Conservation (phyloP, 306 rosid species). For the Urtica urens region DNA sequence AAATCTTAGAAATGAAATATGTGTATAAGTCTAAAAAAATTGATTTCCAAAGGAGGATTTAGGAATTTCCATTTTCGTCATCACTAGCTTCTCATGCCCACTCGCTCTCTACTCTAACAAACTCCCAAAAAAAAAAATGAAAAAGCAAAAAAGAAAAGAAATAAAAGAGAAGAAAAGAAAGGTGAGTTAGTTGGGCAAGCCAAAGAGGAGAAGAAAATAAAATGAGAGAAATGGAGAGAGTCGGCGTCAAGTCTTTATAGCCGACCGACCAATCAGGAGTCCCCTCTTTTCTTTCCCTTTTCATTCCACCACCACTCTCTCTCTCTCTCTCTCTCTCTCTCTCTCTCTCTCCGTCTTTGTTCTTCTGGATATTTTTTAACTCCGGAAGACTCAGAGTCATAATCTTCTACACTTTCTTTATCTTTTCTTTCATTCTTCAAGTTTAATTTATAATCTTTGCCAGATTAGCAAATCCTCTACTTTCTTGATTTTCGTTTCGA, state of each 20-base stretch:
- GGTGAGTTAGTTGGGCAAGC: background rate
- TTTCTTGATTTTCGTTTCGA: constrained; percentile 8
- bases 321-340: background rate
- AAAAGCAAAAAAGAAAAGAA: background rate
- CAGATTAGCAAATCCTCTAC: background rate
- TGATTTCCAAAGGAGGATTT: too few species aligned
- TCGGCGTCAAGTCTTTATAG: constrained; percentile 62
- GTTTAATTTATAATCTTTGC: background rate
- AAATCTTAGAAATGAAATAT: too few species aligned
- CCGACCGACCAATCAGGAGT: constrained; percentile 86
- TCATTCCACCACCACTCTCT: background rate
- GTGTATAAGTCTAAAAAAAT: too few species aligned
- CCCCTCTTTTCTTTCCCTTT: constrained; percentile 41
- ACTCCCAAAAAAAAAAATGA: background rate
- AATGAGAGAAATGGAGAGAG: constrained; percentile 34
- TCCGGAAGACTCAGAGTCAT: constrained; percentile 29
- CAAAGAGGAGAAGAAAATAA: constrained; percentile 10
- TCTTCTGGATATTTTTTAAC: constrained; percentile 41
- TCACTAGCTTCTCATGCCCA: too few species aligned
- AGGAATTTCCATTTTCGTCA: too few species aligned
- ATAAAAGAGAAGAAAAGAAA: background rate
- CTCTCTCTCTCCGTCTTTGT: background rate
- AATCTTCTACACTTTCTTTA: background rate
- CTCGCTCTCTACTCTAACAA: too few species aligned
- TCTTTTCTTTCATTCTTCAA: background rate